Evolutionary conservation across 345 rosid genomes (phyloP).

Genomic region (Rhodomyrtus tomentosa): DNA sequence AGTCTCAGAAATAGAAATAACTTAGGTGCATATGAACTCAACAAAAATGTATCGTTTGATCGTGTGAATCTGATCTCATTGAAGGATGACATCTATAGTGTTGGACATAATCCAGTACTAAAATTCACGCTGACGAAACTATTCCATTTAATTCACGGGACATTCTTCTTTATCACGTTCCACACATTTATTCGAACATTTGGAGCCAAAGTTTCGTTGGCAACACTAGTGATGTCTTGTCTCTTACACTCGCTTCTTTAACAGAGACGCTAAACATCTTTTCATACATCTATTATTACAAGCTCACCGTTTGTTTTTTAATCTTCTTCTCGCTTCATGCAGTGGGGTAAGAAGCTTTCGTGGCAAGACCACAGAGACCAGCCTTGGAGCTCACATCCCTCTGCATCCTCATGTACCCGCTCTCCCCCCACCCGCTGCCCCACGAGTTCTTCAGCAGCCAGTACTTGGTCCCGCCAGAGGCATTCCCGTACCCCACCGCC

Average conservation of each 20-base stretch:
- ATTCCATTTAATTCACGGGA: background rate
- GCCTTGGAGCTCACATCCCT: constrained; percentile 12
- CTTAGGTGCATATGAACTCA: background rate
- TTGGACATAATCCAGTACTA: background rate
- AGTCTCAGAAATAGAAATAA: background rate
- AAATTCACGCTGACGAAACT: background rate
- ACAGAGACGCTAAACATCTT: background rate
- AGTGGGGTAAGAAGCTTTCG: background rate
- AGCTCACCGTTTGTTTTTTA: too few species aligned
- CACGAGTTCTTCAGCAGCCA: constrained; percentile 8
- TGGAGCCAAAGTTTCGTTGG: background rate
- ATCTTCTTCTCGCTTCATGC: background rate
- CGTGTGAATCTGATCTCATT: background rate
- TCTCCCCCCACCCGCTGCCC: constrained; percentile 2
- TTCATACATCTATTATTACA: too few species aligned
- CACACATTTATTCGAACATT: background rate
- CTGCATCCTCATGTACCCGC: constrained; percentile 27
- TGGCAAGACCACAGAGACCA: constrained; percentile 48
- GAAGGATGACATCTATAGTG: background rate
- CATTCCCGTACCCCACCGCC: constrained; percentile 37
- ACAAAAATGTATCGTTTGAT: background rate
- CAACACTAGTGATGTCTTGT: background rate
- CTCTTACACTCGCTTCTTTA: background rate
- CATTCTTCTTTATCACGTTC: background rate
- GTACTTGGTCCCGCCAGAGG: constrained; percentile 11